These are phyloP conservation scores for Irineochytrium annulatum DNA, from an alignment of 192 early-diverging fungal genomes.

Conservation along the genomic window DNA sequence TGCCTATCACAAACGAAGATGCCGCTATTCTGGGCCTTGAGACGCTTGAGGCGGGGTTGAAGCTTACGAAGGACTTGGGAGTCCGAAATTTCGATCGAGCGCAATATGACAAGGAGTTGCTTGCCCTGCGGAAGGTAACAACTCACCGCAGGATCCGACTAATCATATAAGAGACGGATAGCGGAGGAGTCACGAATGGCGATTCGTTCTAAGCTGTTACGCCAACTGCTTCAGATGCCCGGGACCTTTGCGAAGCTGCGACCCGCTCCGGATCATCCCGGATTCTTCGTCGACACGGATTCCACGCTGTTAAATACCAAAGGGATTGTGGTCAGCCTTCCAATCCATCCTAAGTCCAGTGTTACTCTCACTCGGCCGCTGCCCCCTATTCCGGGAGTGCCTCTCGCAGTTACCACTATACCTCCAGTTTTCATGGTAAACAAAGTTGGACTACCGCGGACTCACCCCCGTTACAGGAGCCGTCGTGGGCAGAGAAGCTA, in stretches of 20 bases:
- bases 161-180: constrained; percentile 20
- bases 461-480: constrained; percentile 15
- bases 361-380: constrained; percentile 46
- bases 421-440: constrained; percentile 56
- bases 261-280: constrained; percentile 46
- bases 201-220: constrained; percentile 44
- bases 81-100: constrained; percentile 28
- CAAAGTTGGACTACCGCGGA: neutral
- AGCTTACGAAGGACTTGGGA: constrained; percentile 28
- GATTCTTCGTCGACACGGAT: constrained; percentile 47
- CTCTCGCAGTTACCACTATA: constrained; percentile 44
- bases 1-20: constrained; percentile 52
- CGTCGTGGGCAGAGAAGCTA: constrained; percentile 42
- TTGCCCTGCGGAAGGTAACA: constrained; percentile 25
- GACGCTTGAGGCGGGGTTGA: constrained; percentile 36
- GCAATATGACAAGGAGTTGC: constrained; percentile 33
- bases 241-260: constrained; percentile 40
- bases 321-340: constrained; percentile 46
- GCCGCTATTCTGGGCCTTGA: constrained; percentile 43
- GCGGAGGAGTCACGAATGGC: constrained; percentile 45
- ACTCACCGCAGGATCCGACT: neutral
- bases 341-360: constrained; percentile 53
- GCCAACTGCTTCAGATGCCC: constrained; percentile 42
- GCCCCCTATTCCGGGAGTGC: constrained; percentile 54
- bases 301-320: constrained; percentile 45